These are phyloP conservation scores for Schoenoplectus triqueter DNA, from an alignment of 202 grass and related monocot genomes.

Conservation along the genomic window DNA sequence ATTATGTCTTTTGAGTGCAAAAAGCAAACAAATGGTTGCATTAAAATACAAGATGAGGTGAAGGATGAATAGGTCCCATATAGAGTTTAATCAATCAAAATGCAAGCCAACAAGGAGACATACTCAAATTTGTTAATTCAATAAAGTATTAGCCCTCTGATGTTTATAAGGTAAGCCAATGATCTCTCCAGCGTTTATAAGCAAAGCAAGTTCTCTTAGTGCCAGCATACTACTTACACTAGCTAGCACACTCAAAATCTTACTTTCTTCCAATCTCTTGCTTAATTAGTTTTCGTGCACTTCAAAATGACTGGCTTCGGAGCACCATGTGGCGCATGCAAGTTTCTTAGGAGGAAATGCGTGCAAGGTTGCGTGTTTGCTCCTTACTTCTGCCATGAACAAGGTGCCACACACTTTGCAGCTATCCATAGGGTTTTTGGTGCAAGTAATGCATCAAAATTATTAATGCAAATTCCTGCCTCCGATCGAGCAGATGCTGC, in stretches of 20 bases:
- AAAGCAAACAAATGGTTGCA: conserved; percentile 32
- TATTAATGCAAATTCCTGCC: conserved; percentile 47
- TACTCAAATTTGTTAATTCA: conserved; percentile 47
- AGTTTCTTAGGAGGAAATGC: conserved; percentile 60
- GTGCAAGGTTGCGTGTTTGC: conserved; percentile 51
- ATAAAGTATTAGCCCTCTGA: neutral
- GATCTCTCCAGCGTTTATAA: conserved; percentile 29
- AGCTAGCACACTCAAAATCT: neutral
- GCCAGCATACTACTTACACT: conserved; percentile 32
- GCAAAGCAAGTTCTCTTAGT: conserved; percentile 38
- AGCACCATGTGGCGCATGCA: conserved; percentile 54
- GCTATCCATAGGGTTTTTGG: conserved; percentile 62
- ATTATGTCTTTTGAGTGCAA: conserved; percentile 20
- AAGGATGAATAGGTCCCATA: conserved; percentile 30
- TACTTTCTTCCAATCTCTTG: neutral
- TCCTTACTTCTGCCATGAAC: conserved; percentile 58
- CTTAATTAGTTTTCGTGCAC: neutral
- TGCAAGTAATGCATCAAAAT: conserved; percentile 56
- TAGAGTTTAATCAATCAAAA: conserved; percentile 33
- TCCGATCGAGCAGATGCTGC: conserved; percentile 52
- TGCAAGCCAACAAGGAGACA: conserved; percentile 56
- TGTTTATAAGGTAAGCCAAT: no score
- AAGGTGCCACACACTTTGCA: conserved; percentile 46
- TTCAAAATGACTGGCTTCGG: conserved; percentile 43
- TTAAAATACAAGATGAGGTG: conserved; percentile 31